A percentile compares a stretch with the other conserved stretches of the same genome.
These are phyloP conservation scores for Trichophyton equinum DNA, from an alignment of 2,329 filamentous ascomycete species.

Conservation along the genomic window DNA sequence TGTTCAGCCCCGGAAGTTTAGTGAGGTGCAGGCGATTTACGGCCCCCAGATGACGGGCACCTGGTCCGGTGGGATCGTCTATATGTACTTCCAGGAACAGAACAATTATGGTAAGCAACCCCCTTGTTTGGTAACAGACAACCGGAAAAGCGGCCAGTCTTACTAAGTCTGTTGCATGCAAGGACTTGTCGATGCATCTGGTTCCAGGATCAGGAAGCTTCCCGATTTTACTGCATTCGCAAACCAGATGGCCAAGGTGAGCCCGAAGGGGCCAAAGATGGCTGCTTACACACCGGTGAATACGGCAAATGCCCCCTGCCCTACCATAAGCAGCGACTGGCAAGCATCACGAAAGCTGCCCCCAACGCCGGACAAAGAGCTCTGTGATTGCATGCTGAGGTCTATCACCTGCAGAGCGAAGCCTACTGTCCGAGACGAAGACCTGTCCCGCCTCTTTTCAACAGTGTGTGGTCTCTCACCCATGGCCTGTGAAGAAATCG, in stretches of 20 bases:
- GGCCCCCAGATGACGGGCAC: constrained; percentile 67
- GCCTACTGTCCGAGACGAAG: constrained; percentile 42
- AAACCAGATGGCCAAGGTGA: constrained; percentile 54
- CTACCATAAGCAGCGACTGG: constrained; percentile 40
- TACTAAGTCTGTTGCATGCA: constrained; percentile 15
- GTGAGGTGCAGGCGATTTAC: constrained; percentile 74
- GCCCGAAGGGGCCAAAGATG: constrained; percentile 53
- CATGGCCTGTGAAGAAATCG: constrained; percentile 30
- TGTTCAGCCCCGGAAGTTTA: constrained; percentile 59
- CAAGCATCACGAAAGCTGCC: constrained; percentile 68
- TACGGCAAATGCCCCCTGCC: constrained; percentile 57
- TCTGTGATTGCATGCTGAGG: constrained; percentile 78
- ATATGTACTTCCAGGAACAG: constrained; percentile 90
- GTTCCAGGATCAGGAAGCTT: constrained; percentile 51
- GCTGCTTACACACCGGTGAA: constrained; percentile 61
- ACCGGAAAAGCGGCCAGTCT: background rate
- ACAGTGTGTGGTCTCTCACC: constrained; percentile 30
- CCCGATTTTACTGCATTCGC: constrained; percentile 64
- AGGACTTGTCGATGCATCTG: constrained; percentile 47
- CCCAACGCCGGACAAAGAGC: constrained; percentile 61
- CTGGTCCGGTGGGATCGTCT: constrained; percentile 94
- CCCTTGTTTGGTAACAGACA: background rate
- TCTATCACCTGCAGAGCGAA: constrained; percentile 59
- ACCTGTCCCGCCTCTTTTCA: constrained; percentile 56
- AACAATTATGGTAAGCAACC: constrained; percentile 67